These are phyloP conservation scores for Candida coquimbonensis DNA, from an alignment of 805 yeast species.

Conservation along the genomic window DNA sequence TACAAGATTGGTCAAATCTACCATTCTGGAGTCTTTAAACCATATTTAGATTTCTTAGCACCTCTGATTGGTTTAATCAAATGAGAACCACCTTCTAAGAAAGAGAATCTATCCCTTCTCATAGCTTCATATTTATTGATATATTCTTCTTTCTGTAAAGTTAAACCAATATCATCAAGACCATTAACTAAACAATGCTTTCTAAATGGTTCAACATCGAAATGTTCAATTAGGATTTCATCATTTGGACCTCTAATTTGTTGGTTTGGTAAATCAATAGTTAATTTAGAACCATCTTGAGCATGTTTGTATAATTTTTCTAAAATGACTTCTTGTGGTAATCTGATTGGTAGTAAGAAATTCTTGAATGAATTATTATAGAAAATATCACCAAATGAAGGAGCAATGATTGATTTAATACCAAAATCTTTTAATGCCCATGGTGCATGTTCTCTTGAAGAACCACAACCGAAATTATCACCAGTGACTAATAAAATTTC, in stretches of 20 bases:
- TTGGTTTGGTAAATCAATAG: conserved; percentile 84
- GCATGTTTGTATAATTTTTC: conserved; percentile 78
- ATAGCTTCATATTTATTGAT: conserved; percentile 67
- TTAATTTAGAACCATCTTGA: conserved; percentile 55
- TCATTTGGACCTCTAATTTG: conserved; percentile 61
- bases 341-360: conserved; percentile 86
- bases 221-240: conserved; percentile 70
- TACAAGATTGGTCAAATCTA: conserved; percentile 21
- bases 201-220: conserved; percentile 87
- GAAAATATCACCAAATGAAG: conserved; percentile 97
- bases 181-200: conserved; percentile 93
- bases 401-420: conserved; percentile 91
- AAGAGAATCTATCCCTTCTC: conserved; percentile 78
- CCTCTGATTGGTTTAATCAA: conserved; percentile 60
- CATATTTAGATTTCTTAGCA: conserved; percentile 59
- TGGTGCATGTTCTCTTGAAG: conserved; percentile 98
- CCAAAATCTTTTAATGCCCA: conserved; percentile 99
- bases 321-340: conserved; percentile 70
- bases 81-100: conserved; percentile 85
- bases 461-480: conserved; percentile 98
- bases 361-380: conserved; percentile 96
- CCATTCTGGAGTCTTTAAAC: conserved; percentile 73
- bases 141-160: conserved; percentile 79
- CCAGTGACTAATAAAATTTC: conserved; percentile 88
- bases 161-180: conserved; percentile 93